A percentile compares a stretch with the other conserved stretches of the same genome.
Conservation (phyloP, 2,329 filamentous ascomycete genomes). For the Fusarium citri region DNA sequence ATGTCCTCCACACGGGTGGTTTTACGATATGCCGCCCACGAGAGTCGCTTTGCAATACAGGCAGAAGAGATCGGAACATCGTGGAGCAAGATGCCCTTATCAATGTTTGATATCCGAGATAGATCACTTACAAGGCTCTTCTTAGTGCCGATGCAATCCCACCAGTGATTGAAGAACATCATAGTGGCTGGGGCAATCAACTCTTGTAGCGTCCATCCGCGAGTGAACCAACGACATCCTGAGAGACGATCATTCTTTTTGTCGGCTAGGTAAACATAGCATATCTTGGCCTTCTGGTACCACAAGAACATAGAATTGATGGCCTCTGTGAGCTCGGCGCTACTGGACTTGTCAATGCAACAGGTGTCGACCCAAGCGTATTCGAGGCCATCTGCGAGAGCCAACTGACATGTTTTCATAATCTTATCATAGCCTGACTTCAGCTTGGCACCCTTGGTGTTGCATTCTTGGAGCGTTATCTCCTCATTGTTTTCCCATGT, state of each 20-base stretch:
- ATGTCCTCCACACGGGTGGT: constrained; percentile 12
- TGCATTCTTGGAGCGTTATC: not conserved
- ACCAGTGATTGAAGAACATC: not conserved
- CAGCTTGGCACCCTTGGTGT: not conserved
- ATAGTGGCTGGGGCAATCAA: not conserved
- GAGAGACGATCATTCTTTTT: not conserved
- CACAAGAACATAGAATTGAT: not conserved
- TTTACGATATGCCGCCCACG: constrained; percentile 12
- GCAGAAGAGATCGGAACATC: not conserved
- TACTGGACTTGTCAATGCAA: not conserved
- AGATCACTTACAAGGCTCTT: not conserved
- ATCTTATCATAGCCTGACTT: not conserved
- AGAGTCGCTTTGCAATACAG: constrained; percentile 9
- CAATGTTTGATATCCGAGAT: not conserved
- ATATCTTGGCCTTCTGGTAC: not conserved
- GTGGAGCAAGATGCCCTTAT: not conserved
- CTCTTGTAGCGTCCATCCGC: constrained; percentile 17
- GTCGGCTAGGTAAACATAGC: not conserved
- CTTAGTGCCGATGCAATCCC: not conserved
- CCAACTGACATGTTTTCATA: not conserved
- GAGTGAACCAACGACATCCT: constrained; percentile 5
- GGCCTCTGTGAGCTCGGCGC: not conserved
- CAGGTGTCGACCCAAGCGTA: not conserved
- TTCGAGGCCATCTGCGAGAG: not conserved
- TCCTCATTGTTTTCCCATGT: not conserved